Base-by-base conservation (phyloP, 371 early-diverging fungal species). In the Zychaea mexicana region DNA sequence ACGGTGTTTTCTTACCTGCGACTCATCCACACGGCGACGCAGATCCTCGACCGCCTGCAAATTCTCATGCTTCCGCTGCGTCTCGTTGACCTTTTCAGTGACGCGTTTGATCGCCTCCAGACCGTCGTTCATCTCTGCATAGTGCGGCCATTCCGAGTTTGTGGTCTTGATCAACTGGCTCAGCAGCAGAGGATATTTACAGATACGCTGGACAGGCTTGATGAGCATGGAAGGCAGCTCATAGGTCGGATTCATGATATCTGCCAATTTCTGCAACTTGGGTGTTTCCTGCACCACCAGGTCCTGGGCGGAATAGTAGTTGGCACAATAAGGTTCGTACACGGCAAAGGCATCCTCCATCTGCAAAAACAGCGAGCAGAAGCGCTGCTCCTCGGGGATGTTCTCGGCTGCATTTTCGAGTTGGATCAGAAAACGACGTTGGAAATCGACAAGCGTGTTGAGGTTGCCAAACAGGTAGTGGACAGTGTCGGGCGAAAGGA, bases 181-280 rank as follows among this genome's bases (percentile, higher is more conserved):
- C 68, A 98, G 80, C 33, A 97, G 84, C 27, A 96, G 76, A 28
- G 96, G 96, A 79, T 98, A 99, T 84, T 95, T 96, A 85, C 97
- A 96, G 59, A 98, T 91, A 61, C 99, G 90, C 78, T 99, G 98
- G 2, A 98, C 90, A 4, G 99, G 99, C 74, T 96, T 95, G 76
- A 99, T 97, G 49, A 99, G 84, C 79, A 93, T 88, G 12, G 95
- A 94, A 21, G 90, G 95, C 58, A 98, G 79, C 63, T 90, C 93
- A 62, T 91, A 90, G 33, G 81, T 83, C 19, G 96, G 94, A 56
- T 96, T 95, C 57, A 96, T 77, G 27, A 93, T 74, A 67, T 88
- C 82, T 13, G 83, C 71, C 61, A 92, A 71, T 61, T 78, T 83
- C 62, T 80, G 75, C 30, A 86, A 72, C 53, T 78, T 81, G 36